These are phyloP conservation scores for Exophiala sideris DNA, from an alignment of 2,329 filamentous ascomycete genomes.

Conservation along the genomic window DNA sequence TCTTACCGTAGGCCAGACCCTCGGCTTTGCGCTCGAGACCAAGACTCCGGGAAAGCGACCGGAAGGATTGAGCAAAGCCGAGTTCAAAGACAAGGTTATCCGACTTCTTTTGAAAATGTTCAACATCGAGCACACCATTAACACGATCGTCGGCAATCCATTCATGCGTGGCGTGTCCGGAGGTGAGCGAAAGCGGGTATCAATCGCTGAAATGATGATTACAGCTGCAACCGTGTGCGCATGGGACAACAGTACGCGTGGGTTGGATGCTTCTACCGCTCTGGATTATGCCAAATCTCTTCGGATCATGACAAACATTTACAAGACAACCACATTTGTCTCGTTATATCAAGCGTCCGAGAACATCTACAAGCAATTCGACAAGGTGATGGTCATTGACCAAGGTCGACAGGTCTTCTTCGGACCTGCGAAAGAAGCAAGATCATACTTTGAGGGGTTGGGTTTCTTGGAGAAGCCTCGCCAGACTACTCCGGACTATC, in stretches of 20 bases:
- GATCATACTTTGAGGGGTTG: slow-evolving; percentile 71
- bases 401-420: slow-evolving; percentile 73
- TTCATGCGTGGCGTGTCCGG: slow-evolving; percentile 78
- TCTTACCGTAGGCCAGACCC: slow-evolving; percentile 80
- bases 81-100: slow-evolving; percentile 74
- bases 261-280: slow-evolving; percentile 65
- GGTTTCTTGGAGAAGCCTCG: slow-evolving; percentile 72
- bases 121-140: slow-evolving; percentile 82
- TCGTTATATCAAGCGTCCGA: slow-evolving; percentile 83
- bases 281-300: slow-evolving; percentile 67
- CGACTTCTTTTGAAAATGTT: slow-evolving; percentile 81
- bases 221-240: slow-evolving; percentile 68
- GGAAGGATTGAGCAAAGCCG: slow-evolving; percentile 65
- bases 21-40: slow-evolving; percentile 78
- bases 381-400: slow-evolving; percentile 81
- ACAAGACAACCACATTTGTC: slow-evolving; percentile 79
- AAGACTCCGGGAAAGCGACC: slow-evolving; percentile 81
- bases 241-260: slow-evolving; percentile 73
- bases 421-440: slow-evolving; percentile 64
- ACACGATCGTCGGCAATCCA: slow-evolving; percentile 79
- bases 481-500: slow-evolving; percentile 76
- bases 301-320: slow-evolving; percentile 77
- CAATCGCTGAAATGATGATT: slow-evolving; percentile 79
- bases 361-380: slow-evolving; percentile 73
- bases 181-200: slow-evolving; percentile 75